A percentile compares a stretch with the other conserved stretches of the same genome.
Conservation (phyloP, 2,329 filamentous ascomycete genomes). For the Aspergillus floridensis region DNA sequence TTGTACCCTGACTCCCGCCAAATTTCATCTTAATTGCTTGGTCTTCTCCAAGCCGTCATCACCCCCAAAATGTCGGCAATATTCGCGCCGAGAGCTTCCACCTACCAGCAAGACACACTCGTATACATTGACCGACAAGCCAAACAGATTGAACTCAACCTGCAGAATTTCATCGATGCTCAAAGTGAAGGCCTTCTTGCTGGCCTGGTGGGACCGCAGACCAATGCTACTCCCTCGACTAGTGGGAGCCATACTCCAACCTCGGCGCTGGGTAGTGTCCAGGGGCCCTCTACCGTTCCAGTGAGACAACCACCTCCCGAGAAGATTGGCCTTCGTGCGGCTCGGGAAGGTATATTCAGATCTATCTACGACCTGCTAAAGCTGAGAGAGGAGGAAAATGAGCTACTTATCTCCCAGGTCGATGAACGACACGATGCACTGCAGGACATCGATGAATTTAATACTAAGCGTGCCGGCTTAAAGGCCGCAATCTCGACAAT, state of each 20-base stretch:
- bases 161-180: slow-evolving; percentile 60
- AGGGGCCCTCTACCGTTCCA: slow-evolving; percentile 37
- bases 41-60: slow-evolving; percentile 1
- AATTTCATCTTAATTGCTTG: not conserved
- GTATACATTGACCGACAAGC: slow-evolving; percentile 53
- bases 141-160: slow-evolving; percentile 54
- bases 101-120: slow-evolving; percentile 42
- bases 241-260: slow-evolving; percentile 45
- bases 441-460: slow-evolving; percentile 52
- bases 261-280: slow-evolving; percentile 30
- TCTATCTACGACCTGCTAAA: slow-evolving; percentile 56
- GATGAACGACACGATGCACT: slow-evolving; percentile 48
- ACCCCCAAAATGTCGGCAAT: slow-evolving; percentile 31
- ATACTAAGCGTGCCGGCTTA: slow-evolving; percentile 49
- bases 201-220: slow-evolving; percentile 41
- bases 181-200: slow-evolving; percentile 58
- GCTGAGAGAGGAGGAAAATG: slow-evolving; percentile 57
- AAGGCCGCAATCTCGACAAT: slow-evolving; percentile 52
- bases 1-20: not conserved
- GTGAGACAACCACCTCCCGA: slow-evolving; percentile 40
- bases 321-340: slow-evolving; percentile 53
- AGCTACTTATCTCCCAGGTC: slow-evolving; percentile 48
- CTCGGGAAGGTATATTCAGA: slow-evolving; percentile 56
- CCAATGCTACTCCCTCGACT: slow-evolving; percentile 43
- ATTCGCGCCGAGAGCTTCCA: slow-evolving; percentile 27